These are phyloP conservation scores for Pleurotus pulmonarius DNA, from an alignment of 768 basidiomycete genomes.

Conservation along the genomic window DNA sequence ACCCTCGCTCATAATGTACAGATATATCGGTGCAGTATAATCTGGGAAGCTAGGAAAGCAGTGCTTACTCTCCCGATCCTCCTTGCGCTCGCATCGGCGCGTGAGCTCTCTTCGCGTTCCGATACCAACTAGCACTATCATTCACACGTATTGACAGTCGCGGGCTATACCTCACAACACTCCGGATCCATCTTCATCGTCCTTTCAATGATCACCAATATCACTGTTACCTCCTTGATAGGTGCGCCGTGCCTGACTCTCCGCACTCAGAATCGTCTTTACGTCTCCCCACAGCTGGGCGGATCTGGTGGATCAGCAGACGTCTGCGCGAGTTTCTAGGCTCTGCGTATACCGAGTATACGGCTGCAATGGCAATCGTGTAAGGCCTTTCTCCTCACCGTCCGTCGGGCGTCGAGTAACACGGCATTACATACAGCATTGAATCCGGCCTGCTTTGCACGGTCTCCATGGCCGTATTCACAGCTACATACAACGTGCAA, in stretches of 20 bases:
- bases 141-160: neutral
- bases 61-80: conserved; percentile 13
- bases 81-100: conserved; percentile 7
- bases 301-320: conserved; percentile 7
- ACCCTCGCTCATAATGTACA: neutral
- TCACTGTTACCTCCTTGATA: neutral
- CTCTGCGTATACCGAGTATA: neutral
- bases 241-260: neutral
- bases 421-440: neutral
- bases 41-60: conserved; percentile 13
- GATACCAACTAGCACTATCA: neutral
- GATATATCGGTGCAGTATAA: conserved; percentile 18
- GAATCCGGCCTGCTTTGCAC: neutral
- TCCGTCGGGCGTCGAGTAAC: too few species aligned
- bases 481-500: neutral
- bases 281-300: neutral
- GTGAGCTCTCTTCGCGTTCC: conserved; percentile 1
- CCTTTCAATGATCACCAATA: neutral
- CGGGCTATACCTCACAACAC: neutral
- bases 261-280: too few species aligned
- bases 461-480: neutral
- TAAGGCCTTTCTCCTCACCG: neutral
- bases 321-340: neutral
- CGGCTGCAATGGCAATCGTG: neutral
- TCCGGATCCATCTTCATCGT: neutral